A percentile compares a stretch with the other conserved stretches of the same genome.
Conservation (phyloP, 192 early-diverging fungal genomes). For the Gamsiella multidivaricata region DNA sequence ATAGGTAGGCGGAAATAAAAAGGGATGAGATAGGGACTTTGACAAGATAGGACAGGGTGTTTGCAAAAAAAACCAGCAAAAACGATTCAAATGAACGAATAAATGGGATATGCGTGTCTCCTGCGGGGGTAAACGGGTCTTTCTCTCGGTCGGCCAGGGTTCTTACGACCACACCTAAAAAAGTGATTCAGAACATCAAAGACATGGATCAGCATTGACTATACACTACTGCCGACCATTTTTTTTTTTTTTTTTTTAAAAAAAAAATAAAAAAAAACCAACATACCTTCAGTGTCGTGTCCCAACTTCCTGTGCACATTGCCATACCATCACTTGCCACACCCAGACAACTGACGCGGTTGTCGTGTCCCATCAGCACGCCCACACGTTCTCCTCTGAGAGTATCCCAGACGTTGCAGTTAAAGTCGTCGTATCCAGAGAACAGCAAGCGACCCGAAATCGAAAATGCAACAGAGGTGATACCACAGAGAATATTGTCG, state of each 20-base stretch:
- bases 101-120: no score
- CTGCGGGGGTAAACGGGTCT: no score
- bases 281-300: conserved; percentile 93
- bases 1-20: no score
- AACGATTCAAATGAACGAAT: no score
- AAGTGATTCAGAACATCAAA: no score
- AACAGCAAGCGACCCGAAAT: conserved; percentile 96
- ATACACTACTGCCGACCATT: neutral
- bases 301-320: conserved; percentile 98
- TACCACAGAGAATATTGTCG: conserved; percentile 98
- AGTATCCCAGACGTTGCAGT: conserved; percentile 99
- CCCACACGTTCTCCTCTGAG: conserved; percentile 95
- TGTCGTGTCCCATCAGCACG: conserved; percentile 94
- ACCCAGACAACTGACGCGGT: conserved; percentile 96
- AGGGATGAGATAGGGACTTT: no score
- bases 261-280: neutral
- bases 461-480: conserved; percentile 98
- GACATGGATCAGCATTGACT: no score
- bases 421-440: conserved; percentile 99
- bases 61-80: no score
- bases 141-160: no score
- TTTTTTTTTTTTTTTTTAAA: neutral
- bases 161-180: no score
- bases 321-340: conserved; percentile 98
- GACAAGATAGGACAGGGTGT: no score